phyloP scores from a whole-genome alignment of 768 basidiomycete species.

The Leucocoprinus leucothites region DNA sequence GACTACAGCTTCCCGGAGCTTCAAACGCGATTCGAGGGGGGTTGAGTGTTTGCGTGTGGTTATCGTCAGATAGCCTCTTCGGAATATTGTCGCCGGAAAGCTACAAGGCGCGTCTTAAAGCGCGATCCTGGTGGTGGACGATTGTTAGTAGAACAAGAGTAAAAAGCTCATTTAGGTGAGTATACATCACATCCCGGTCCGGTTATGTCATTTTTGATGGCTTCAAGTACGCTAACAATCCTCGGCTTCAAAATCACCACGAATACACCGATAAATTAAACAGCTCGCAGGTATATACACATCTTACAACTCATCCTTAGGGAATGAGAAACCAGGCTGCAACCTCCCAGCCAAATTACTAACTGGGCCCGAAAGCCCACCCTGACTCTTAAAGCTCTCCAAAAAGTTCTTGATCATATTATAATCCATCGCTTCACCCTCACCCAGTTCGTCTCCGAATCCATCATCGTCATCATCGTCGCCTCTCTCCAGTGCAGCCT shows the following conservation, averaged over 20 bases:
- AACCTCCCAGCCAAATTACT: slow-evolving; percentile 85
- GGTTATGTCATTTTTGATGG: slow-evolving; percentile 7
- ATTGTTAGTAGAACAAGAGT: no score
- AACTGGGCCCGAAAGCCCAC: slow-evolving; percentile 86
- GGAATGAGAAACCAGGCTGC: slow-evolving; percentile 70
- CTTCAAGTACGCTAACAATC: no score
- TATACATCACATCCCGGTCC: background rate
- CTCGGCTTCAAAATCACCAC: no score
- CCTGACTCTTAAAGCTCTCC: slow-evolving; percentile 94
- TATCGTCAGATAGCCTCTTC: no score
- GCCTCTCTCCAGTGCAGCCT: slow-evolving; percentile 51
- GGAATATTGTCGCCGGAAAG: no score
- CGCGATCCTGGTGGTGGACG: no score
- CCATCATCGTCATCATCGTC: slow-evolving; percentile 43
- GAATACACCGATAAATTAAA: no score
- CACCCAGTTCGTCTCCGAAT: slow-evolving; percentile 42
- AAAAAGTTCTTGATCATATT: slow-evolving; percentile 94
- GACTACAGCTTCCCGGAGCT: background rate
- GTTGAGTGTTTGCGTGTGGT: no score
- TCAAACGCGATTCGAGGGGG: no score
- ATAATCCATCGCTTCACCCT: slow-evolving; percentile 67
- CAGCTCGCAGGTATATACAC: no score
- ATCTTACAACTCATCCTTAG: slow-evolving; percentile 55
- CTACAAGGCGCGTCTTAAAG: no score
- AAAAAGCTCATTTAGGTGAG: background rate